Conservation (phyloP, 2,329 filamentous ascomycete genomes). For the Chaetomium olivaceum region DNA sequence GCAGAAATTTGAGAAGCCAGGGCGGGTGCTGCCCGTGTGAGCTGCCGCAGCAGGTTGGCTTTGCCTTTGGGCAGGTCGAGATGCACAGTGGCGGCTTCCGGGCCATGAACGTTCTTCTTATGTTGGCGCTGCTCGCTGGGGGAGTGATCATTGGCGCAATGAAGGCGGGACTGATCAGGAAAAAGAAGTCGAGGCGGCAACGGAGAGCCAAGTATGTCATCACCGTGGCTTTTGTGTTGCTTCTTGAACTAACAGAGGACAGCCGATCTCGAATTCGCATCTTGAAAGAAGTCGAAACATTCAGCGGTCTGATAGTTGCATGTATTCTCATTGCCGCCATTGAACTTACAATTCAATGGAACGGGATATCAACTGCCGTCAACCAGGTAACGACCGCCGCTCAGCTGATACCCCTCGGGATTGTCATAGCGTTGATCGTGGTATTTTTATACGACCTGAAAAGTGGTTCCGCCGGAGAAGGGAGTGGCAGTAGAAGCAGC, state of each 20-base stretch:
- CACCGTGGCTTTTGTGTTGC: not conserved
- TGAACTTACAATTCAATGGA: conserved; percentile 31
- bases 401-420: conserved; percentile 28
- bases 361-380: conserved; percentile 22
- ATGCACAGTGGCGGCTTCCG: conserved; percentile 23
- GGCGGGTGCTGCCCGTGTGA: conserved; percentile 13
- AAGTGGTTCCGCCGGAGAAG: not conserved
- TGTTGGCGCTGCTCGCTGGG: conserved; percentile 22
- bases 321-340: conserved; percentile 28
- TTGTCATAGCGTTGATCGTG: conserved; percentile 21
- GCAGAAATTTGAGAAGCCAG: not conserved
- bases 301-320: conserved; percentile 29
- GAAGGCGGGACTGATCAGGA: conserved; percentile 17
- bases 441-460: conserved; percentile 14
- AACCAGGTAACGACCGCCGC: conserved; percentile 24
- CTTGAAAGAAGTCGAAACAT: conserved; percentile 29
- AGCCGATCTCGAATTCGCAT: conserved; percentile 21
- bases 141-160: conserved; percentile 18
- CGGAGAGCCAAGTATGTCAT: conserved; percentile 16
- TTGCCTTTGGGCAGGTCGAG: conserved; percentile 26
- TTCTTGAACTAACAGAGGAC: not conserved
- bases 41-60: conserved; percentile 23
- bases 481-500: not conserved
- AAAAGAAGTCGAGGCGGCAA: conserved; percentile 11
- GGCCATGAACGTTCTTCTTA: conserved; percentile 25